phyloP scores from a whole-genome alignment of 2,329 filamentous ascomycete genomes.

The Microcyclosporella mali region DNA sequence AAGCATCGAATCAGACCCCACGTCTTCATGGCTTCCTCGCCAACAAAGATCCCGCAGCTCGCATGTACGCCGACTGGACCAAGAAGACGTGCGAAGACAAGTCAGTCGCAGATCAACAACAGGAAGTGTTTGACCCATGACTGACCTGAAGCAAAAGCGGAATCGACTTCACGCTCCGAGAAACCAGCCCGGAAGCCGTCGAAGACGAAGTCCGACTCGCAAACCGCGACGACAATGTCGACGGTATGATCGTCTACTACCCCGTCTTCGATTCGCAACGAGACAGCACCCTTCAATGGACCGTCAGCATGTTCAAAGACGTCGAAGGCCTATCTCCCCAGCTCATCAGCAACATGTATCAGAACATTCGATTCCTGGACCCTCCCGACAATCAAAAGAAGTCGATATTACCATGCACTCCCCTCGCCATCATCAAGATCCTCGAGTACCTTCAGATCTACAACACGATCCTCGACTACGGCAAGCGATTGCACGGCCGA shows the following conservation, averaged over 20 bases:
- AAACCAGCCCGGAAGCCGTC: slow-evolving; percentile 77
- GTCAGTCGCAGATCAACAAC: slow-evolving; percentile 53
- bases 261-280: slow-evolving; percentile 88
- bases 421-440: slow-evolving; percentile 93
- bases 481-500: slow-evolving; percentile 86
- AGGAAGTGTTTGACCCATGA: neutral
- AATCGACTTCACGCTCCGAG: slow-evolving; percentile 80
- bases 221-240: slow-evolving; percentile 69
- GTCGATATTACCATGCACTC: slow-evolving; percentile 90
- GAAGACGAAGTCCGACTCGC: slow-evolving; percentile 83
- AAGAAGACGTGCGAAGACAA: slow-evolving; percentile 94
- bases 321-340: slow-evolving; percentile 91
- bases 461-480: slow-evolving; percentile 87
- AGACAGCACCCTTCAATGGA: slow-evolving; percentile 93
- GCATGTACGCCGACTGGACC: slow-evolving; percentile 95
- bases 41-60: slow-evolving; percentile 81
- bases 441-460: slow-evolving; percentile 94
- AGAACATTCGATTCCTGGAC: slow-evolving; percentile 94
- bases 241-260: slow-evolving; percentile 97
- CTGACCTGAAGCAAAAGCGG: slow-evolving; percentile 51
- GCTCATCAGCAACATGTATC: slow-evolving; percentile 99
- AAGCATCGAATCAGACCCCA: slow-evolving; percentile 65
- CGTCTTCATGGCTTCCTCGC: slow-evolving; percentile 86
- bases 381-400: slow-evolving; percentile 70
- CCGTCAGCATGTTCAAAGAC: slow-evolving; percentile 83